Evolutionary conservation across 2,329 filamentous ascomycete species (phyloP).

Genomic region (Raffaelea arxii): DNA sequence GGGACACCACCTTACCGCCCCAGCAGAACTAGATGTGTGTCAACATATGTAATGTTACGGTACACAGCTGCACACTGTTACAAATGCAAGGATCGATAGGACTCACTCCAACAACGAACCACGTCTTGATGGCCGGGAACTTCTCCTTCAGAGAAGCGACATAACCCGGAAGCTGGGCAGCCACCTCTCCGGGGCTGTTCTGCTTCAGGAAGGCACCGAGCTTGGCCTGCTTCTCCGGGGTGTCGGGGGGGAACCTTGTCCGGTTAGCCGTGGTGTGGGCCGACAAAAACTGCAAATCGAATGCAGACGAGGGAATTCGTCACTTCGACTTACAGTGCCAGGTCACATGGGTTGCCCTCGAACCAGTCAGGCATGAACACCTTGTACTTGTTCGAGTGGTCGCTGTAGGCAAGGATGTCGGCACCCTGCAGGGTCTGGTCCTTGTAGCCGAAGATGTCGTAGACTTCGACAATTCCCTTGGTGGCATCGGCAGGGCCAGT

Average conservation of each 20-base stretch:
- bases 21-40: constrained; percentile 43
- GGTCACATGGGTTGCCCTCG: constrained; percentile 55
- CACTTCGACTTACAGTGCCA: constrained; percentile 37
- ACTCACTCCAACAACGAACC: constrained; percentile 51
- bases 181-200: constrained; percentile 36
- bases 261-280: too few relatives aligned
- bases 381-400: constrained; percentile 58
- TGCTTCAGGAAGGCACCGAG: constrained; percentile 49
- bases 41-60: not conserved
- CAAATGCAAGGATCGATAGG: too few relatives aligned
- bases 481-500: constrained; percentile 34
- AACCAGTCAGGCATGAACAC: constrained; percentile 94
- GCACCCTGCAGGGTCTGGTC: constrained; percentile 61
- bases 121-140: constrained; percentile 45
- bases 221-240: constrained; percentile 50
- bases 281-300: too few relatives aligned
- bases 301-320: too few relatives aligned
- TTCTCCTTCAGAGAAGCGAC: constrained; percentile 41
- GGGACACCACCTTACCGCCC: constrained; percentile 57
- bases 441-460: constrained; percentile 62
- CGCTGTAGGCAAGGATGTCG: constrained; percentile 51
- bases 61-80: too few relatives aligned
- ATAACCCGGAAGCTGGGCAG: constrained; percentile 42
- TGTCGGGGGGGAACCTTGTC: constrained; percentile 55
- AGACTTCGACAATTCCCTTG: constrained; percentile 53